These are phyloP conservation scores for Physocladia obscura DNA, from an alignment of 192 early-diverging fungal species.

Conservation along the genomic window DNA sequence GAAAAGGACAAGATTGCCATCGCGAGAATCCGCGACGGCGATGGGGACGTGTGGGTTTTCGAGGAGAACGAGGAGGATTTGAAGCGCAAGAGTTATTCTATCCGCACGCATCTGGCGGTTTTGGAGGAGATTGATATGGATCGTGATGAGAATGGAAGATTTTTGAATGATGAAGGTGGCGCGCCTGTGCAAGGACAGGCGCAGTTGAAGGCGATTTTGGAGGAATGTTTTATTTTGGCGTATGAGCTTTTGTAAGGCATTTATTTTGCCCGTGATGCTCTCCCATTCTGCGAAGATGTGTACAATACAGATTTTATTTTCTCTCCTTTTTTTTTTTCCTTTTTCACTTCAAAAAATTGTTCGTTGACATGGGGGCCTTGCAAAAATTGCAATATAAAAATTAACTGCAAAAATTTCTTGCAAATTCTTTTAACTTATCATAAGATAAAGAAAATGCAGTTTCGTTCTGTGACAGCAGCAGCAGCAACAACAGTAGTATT, in stretches of 20 bases:
- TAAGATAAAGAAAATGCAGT: too few species aligned
- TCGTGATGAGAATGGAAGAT: constrained; percentile 25
- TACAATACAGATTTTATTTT: too few species aligned
- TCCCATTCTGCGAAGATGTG: too few species aligned
- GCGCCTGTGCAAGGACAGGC: constrained; percentile 13
- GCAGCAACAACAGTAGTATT: too few species aligned
- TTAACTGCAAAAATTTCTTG: too few species aligned
- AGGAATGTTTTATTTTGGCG: constrained; percentile 31
- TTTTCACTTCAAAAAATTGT: too few species aligned
- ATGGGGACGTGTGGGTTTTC: neutral
- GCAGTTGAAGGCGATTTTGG: constrained; percentile 17
- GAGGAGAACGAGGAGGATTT: neutral
- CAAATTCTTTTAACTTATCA: too few species aligned
- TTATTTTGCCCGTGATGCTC: too few species aligned
- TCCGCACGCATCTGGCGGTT: constrained; percentile 13
- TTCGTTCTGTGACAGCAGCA: too few species aligned
- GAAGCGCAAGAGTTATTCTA: constrained; percentile 7
- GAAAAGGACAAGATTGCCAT: neutral
- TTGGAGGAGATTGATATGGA: constrained; percentile 31
- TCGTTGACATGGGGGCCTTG: too few species aligned
- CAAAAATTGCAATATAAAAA: too few species aligned
- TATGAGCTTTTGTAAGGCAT: constrained; percentile 29
- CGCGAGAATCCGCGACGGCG: neutral
- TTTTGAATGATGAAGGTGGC: constrained; percentile 29
- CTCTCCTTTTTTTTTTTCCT: too few species aligned